These are phyloP conservation scores for Fusarium sambucinum DNA, from an alignment of 2,329 filamentous ascomycete genomes.

Conservation along the genomic window DNA sequence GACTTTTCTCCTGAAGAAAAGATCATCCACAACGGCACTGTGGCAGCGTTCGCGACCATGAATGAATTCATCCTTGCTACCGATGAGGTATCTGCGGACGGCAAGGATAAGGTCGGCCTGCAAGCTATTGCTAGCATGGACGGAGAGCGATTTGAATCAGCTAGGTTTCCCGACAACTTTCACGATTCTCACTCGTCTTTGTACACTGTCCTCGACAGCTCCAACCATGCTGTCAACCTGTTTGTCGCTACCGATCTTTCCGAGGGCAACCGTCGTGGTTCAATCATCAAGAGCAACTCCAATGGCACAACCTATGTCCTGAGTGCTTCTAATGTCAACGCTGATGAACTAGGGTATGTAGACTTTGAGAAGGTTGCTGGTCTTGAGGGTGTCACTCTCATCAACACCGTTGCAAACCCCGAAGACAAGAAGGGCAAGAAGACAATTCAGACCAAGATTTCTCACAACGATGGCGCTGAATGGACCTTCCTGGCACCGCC, in stretches of 20 bases:
- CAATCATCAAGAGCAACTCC: constrained; percentile 97
- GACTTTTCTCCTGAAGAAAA: constrained; percentile 79
- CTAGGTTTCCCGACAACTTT: constrained; percentile 88
- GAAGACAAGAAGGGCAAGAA: constrained; percentile 82
- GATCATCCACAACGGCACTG: constrained; percentile 63
- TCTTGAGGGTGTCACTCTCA: constrained; percentile 88
- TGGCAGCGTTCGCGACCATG: constrained; percentile 93
- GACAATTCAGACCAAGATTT: constrained; percentile 89
- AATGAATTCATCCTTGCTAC: constrained; percentile 95
- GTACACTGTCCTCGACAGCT: constrained; percentile 95
- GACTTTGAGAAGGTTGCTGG: constrained; percentile 97
- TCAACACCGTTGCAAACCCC: constrained; percentile 85
- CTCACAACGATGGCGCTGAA: constrained; percentile 93
- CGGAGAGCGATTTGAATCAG: constrained; percentile 82
- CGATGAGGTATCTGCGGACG: constrained; percentile 69
- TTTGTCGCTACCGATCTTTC: constrained; percentile 84
- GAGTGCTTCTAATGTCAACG: constrained; percentile 84
- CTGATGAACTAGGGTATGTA: constrained; percentile 80
- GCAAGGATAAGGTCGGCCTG: constrained; percentile 68
- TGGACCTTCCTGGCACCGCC: constrained; percentile 86
- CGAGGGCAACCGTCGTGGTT: constrained; percentile 77
- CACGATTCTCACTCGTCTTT: constrained; percentile 80
- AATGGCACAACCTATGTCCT: constrained; percentile 96
- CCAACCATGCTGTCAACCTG: constrained; percentile 92
- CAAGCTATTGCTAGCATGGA: constrained; percentile 87